Conservation (phyloP, 1,284 basidiomycete species). For the Moesziomyces sp. region DNA sequence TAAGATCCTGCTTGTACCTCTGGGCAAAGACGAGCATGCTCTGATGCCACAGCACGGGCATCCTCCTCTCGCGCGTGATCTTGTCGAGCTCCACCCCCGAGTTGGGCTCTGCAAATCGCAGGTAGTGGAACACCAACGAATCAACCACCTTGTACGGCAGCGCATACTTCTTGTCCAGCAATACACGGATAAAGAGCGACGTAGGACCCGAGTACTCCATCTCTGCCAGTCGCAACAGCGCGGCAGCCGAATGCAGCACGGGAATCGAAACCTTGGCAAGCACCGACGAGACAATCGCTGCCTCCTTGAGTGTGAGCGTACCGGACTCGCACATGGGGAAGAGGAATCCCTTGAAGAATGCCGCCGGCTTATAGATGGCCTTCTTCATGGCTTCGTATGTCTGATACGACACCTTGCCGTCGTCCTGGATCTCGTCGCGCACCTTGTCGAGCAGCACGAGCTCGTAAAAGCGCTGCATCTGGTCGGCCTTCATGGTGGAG, state of each 20-base stretch:
- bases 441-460: constrained; percentile 92
- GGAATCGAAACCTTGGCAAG: constrained; percentile 92
- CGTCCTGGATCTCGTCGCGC: constrained; percentile 83
- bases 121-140: constrained; percentile 96
- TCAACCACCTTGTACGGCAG: constrained; percentile 98
- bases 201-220: constrained; percentile 97
- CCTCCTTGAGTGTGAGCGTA: constrained; percentile 88
- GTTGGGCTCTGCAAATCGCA: constrained; percentile 77
- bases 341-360: constrained; percentile 97
- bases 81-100: constrained; percentile 63
- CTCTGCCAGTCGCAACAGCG: constrained; percentile 87
- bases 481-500: constrained; percentile 93
- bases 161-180: constrained; percentile 98
- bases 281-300: constrained; percentile 92
- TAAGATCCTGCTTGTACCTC: constrained; percentile 96
- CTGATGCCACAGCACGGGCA: constrained; percentile 97
- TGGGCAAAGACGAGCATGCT: constrained; percentile 93
- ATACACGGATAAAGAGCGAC: constrained; percentile 94
- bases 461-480: constrained; percentile 92
- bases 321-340: constrained; percentile 90
- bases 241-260: constrained; percentile 94
- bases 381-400: constrained; percentile 93
- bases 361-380: constrained; percentile 93
- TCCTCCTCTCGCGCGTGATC: constrained; percentile 55
- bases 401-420: constrained; percentile 89